phyloP scores from a whole-genome alignment of 768 basidiomycete genomes.

The Lactarius psammicola region DNA sequence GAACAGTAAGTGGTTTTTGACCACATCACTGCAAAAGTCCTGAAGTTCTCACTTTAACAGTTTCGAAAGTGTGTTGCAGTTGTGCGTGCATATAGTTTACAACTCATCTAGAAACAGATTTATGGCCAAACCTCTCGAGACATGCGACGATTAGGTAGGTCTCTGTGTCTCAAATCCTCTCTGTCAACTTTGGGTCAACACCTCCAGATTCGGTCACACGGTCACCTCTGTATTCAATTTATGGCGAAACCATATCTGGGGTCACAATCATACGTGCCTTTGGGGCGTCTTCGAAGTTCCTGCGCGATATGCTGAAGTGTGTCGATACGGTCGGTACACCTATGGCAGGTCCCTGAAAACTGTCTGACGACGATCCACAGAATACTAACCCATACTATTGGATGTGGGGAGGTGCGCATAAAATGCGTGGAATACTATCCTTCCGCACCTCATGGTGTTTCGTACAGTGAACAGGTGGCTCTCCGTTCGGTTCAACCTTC shows the following conservation, averaged over 20 bases:
- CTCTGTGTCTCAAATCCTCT: not conserved
- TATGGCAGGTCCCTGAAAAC: not conserved
- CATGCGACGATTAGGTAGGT: constrained; percentile 71
- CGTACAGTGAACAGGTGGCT: constrained; percentile 83
- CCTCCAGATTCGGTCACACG: constrained; percentile 43
- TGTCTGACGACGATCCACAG: constrained; percentile 32
- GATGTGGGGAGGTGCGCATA: constrained; percentile 75
- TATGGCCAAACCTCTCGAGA: constrained; percentile 87
- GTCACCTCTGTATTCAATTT: constrained; percentile 52
- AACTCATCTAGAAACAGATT: constrained; percentile 35
- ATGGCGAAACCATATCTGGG: constrained; percentile 52
- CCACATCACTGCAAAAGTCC: not conserved
- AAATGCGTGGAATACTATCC: not conserved
- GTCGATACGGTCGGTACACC: constrained; percentile 65
- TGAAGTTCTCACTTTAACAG: constrained; percentile 3
- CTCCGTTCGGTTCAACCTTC: constrained; percentile 80
- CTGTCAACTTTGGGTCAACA: not conserved
- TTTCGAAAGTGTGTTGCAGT: constrained; percentile 16
- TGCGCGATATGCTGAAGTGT: constrained; percentile 79
- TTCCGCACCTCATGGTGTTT: constrained; percentile 16
- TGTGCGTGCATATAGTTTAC: not conserved
- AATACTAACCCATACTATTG: constrained; percentile 79
- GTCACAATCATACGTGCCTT: constrained; percentile 71
- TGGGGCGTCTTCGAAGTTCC: constrained; percentile 82
- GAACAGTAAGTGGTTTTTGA: constrained; percentile 48